Base-by-base conservation (phyloP, 257 asterid genomes). In the Solanum okadae region DNA sequence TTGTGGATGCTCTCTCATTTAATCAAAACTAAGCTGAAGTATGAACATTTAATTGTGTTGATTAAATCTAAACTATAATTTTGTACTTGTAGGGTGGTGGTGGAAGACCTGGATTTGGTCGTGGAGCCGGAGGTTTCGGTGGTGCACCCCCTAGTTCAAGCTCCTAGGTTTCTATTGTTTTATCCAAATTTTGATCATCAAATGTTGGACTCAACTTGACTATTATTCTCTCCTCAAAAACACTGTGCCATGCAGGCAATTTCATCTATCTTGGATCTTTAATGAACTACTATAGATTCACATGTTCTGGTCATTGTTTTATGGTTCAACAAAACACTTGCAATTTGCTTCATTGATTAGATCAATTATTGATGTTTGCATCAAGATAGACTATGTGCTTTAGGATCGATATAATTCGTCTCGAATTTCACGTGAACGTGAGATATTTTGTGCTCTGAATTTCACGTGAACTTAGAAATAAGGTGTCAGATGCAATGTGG, bases 101-200 rank as follows among this genome's bases (percentile, higher is more conserved):
- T 88, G 91, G 91, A 89, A 89, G 93, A 52, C 89, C 93, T 44
- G 89, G 89, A 14, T 91, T 88, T 86, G 93, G 93, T 2, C 93
- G 93, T 85, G 93, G 93, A 56, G 73, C 93, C 46, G 92, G 91
- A 79, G 92, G 92, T 22, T 88, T 25, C 14, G 87, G 87, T 75
- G 84, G 90, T 4, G 92, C 93, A 87, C 92, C 93, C n/a, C 93
- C 92, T 33, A 88, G 93, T 78, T 90, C 92, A 34, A 90, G 90
- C 91, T 90, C 85, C 84, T 91, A 90, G 76, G 76, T 73, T 81
- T 63, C 86, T 29, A 20, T 81, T 81, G 5, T 29, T 75, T 20
- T 75, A 75, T 35, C 29, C 29, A 75, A 77, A 77, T 40, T 77
- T 77, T 37, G 86, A 46, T 81, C 35, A 46, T 49, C 68, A 81